Evolutionary conservation across 2,329 filamentous ascomycete genomes (phyloP), one percentile per base, ranked within the genome.

Genomic region (Rosellinia necatrix): DNA sequence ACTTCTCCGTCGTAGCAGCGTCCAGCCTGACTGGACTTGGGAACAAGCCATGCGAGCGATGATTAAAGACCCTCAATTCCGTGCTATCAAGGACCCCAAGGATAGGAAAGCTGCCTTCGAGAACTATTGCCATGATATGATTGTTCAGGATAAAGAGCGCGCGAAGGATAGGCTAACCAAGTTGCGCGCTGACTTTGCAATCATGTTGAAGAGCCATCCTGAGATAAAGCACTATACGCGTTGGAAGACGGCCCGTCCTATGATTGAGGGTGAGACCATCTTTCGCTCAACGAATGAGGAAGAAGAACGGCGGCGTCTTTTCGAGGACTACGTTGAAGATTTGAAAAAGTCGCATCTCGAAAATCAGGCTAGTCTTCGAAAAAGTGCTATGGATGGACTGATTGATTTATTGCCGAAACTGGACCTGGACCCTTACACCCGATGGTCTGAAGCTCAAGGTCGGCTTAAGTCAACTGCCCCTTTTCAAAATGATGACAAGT

Each of bases 171-270:
- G 94, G 71, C 82, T 96, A 73, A 82, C 90, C 66, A 97, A 97
- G 78, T 82, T 97, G 69, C 90, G 92, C 68, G 83, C 90, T 73
- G 94, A 97, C 79, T 99, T 99, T 74, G 89, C 89, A 65, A 92
- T 88, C 52, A 99, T 99, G 94, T 83, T 99, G 64, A 91, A 89
- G 75, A 92, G 92, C 64, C 93, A 99, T 73, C 92, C 92, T 59
- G 94, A 99, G 74, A 97, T 99, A 74, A 94, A 92, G 74, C 86
- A 97, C 72, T 97, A 96, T 74, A 97, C 93, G 37, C 89, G 92
- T 59, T 99, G 94, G 94, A 96, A 92, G 81, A 97, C 91, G 13
- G 94, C 93, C 49, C 87, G 91, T 46, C 91, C 92, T 8, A 96
- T 97, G 62, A 91, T 99, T 60, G 91, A 97, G 74, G 89, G 89